Percentiles rank a stretch among this genome's conserved stretches.
Conservation (phyloP, 2,329 filamentous ascomycete genomes). For the Diaporthe citriasiana region DNA sequence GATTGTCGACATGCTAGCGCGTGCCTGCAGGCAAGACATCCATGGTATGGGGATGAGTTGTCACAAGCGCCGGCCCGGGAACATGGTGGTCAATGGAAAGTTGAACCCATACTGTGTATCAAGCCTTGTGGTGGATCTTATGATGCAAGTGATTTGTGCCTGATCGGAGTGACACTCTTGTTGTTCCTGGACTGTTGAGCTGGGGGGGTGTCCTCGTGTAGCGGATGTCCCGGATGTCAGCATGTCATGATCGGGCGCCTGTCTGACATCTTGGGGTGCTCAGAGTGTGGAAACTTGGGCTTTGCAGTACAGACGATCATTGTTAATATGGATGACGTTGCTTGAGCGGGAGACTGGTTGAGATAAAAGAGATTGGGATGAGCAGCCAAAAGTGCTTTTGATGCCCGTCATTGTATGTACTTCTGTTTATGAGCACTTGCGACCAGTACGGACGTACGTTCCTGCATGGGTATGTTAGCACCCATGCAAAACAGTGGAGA, state of each 20-base stretch:
- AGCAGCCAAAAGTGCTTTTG: not conserved
- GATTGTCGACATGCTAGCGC: not conserved
- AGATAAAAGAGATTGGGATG: slow-evolving; percentile 9
- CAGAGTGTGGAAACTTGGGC: not conserved
- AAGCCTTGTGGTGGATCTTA: too few species aligned
- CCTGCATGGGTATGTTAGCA: not conserved
- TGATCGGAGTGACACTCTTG: too few species aligned
- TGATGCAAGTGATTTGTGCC: not conserved
- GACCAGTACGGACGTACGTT: not conserved
- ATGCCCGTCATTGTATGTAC: not conserved
- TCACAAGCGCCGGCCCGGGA: not conserved
- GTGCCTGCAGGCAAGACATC: not conserved
- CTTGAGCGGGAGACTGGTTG: not conserved
- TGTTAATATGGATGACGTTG: slow-evolving; percentile 1
- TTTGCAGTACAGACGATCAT: not conserved
- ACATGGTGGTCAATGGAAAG: not conserved
- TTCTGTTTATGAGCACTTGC: not conserved
- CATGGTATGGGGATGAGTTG: not conserved
- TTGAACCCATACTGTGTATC: not conserved
- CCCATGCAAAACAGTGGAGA: not conserved
- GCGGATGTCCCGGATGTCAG: slow-evolving; percentile 9
- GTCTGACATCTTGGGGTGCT: too few species aligned
- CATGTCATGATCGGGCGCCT: slow-evolving; percentile 8
- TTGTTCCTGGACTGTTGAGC: not conserved
- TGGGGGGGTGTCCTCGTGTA: not conserved